These are phyloP conservation scores for Peronospora destructor DNA, from an alignment of 352 stramenopile genomes.

Conservation along the genomic window DNA sequence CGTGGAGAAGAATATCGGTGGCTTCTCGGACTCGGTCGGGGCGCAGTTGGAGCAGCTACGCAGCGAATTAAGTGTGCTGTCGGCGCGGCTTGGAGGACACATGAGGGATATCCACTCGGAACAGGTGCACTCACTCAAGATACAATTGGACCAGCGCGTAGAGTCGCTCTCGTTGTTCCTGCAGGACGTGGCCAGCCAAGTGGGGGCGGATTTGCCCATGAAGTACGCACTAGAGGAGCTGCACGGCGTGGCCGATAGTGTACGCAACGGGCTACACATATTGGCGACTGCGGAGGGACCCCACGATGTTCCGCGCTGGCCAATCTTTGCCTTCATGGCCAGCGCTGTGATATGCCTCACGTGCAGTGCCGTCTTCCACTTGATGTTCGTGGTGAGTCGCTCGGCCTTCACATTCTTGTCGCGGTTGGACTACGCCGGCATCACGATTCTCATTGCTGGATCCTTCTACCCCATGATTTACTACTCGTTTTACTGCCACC, in stretches of 20 bases:
- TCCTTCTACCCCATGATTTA: slow-evolving; percentile 86
- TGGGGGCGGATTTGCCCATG: slow-evolving; percentile 67
- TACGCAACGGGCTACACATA: slow-evolving; percentile 74
- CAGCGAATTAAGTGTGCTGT: slow-evolving; percentile 49
- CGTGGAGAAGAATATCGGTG: slow-evolving; percentile 64
- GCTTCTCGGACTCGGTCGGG: slow-evolving; percentile 56
- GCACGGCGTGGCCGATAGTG: slow-evolving; percentile 60
- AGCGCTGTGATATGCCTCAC: slow-evolving; percentile 78
- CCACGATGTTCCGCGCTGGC: slow-evolving; percentile 76
- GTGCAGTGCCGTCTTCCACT: slow-evolving; percentile 76
- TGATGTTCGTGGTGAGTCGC: slow-evolving; percentile 79
- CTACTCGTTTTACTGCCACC: slow-evolving; percentile 86
- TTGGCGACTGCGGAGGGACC: slow-evolving; percentile 50
- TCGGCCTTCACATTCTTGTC: slow-evolving; percentile 70
- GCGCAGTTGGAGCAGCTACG: slow-evolving; percentile 63
- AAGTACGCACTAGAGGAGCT: slow-evolving; percentile 75
- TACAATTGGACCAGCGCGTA: slow-evolving; percentile 46
- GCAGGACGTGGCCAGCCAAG: slow-evolving; percentile 58
- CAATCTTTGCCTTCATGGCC: slow-evolving; percentile 81
- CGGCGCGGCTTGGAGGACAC: slow-evolving; percentile 41
- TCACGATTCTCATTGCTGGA: slow-evolving; percentile 81
- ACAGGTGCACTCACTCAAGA: slow-evolving; percentile 52
- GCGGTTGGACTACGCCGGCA: slow-evolving; percentile 78
- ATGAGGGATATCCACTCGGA: slow-evolving; percentile 38
- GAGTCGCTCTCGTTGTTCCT: slow-evolving; percentile 67